phyloP scores from a whole-genome alignment of 768 basidiomycete genomes.

The Rhizopogon salebrosus region DNA sequence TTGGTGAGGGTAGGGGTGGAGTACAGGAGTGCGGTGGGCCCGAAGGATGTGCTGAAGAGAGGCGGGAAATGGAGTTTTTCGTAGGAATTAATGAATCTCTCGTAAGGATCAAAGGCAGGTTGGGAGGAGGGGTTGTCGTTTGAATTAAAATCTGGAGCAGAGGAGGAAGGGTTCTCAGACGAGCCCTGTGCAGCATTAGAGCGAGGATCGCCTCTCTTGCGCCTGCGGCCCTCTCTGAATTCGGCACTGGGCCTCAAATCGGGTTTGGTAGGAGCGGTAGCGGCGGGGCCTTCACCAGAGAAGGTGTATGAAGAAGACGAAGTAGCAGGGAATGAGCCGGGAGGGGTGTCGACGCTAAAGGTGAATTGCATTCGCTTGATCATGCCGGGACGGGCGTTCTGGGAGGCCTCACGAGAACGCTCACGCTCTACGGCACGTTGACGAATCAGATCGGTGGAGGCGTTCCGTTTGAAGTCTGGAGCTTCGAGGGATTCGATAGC shows the following conservation, averaged over 20 bases:
- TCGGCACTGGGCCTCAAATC: constrained; percentile 62
- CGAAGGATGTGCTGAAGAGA: constrained; percentile 71
- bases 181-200: constrained; percentile 11
- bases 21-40: constrained; percentile 69
- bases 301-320: constrained; percentile 5
- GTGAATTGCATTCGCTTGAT: constrained; percentile 91
- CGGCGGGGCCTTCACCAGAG: constrained; percentile 15
- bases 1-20: constrained; percentile 63
- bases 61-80: constrained; percentile 45
- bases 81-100: constrained; percentile 28
- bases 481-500: constrained; percentile 83
- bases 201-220: constrained; percentile 28
- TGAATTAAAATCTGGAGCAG: constrained; percentile 23
- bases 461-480: constrained; percentile 75
- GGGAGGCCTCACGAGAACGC: constrained; percentile 66
- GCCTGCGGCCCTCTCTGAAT: constrained; percentile 45
- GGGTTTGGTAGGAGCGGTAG: constrained; percentile 51
- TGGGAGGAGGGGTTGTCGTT: constrained; percentile 5
- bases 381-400: constrained; percentile 59
- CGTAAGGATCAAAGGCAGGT: constrained; percentile 28
- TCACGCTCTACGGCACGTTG: constrained; percentile 81
- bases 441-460: constrained; percentile 74
- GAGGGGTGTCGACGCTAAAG: constrained; percentile 74
- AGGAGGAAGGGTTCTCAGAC: constrained; percentile 20
- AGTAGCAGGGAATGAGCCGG: neutral